Evolutionary conservation across 805 yeast species (phyloP).

Genomic region (Jamesozyma jinghongensis): DNA sequence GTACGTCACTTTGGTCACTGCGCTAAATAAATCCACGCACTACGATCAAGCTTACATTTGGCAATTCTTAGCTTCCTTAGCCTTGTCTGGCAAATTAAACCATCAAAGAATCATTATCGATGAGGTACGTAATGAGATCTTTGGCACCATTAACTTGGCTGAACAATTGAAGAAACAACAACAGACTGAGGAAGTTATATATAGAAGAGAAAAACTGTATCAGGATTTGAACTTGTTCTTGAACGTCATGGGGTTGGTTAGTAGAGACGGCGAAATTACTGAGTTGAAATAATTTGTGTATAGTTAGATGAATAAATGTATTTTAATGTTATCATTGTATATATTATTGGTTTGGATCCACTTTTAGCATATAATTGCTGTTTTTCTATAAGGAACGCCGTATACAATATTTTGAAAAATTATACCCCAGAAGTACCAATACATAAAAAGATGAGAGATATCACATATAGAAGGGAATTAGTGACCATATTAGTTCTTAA

Average conservation of each 20-base stretch:
- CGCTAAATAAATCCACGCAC: conserved; percentile 2
- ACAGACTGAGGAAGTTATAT: conserved; percentile 35
- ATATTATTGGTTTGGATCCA: too few relatives aligned
- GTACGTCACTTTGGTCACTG: conserved; percentile 9
- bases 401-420: too few relatives aligned
- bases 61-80: conserved; percentile 93
- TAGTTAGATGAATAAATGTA: background rate
- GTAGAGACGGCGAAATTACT: conserved; percentile 79
- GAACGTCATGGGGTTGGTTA: conserved; percentile 93
- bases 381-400: too few relatives aligned
- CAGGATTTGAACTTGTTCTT: conserved; percentile 82
- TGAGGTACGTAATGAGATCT: conserved; percentile 87
- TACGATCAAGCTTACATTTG: conserved; percentile 78
- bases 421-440: too few relatives aligned
- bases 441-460: too few relatives aligned
- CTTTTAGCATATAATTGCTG: too few relatives aligned
- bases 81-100: conserved; percentile 79
- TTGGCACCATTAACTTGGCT: conserved; percentile 75
- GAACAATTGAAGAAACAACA: conserved; percentile 34
- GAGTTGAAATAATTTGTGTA: conserved; percentile 43
- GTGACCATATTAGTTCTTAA: too few relatives aligned
- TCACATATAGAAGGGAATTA: too few relatives aligned
- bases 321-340: background rate
- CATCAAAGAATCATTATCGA: conserved; percentile 93
- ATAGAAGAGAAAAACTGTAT: conserved; percentile 50